Evolutionary conservation across 2,329 filamentous ascomycete species (phyloP), one percentile per base, ranked within the genome.

Genomic region (Pyrenochaeta sp.): DNA sequence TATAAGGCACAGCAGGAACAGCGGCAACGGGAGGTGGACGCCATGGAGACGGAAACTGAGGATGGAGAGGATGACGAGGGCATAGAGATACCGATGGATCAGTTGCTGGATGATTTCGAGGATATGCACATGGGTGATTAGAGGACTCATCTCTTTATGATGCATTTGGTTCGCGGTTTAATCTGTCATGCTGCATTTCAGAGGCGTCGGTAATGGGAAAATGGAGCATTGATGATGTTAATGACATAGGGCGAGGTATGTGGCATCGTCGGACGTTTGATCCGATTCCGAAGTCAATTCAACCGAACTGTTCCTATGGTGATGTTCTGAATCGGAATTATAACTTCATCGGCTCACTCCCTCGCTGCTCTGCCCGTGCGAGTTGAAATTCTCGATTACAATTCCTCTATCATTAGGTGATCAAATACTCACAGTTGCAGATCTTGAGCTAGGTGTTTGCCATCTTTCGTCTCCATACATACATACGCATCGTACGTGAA

Each of bases 101-200:
- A 84, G 70, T 78, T 97, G 73, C 83, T 97, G 72, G 93, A 97
- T 75, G 93, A 97, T 77, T 93, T 97, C 82, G 93, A 96, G 73
- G 93, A 97, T 72, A 86, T 97, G 76, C 88, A 85, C 45, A 88
- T 96, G 80, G 87, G 90, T 56, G 78, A 72, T 5, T 69, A 69
- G 48, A 30, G 12, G 42, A 30, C 15, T n/a, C 40, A 24, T 37
- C 37, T 43, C 27, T 22, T 37, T 24, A 27, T 25, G 15, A 42
- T 36, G n/a, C n/a, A 30, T 49, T 39, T 22, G 13, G 10, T 32
- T 39, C 13, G 30, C 46, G 46, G 45, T n/a, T 37, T 36, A 25
- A 10, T 50, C 45, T 44, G 42, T 27, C 4, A 50, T 30, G 49
- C 43, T 63, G 64, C 64, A 67, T 67, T 61, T 39, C 55, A 40